Base-by-base conservation (phyloP, 2,329 filamentous ascomycete species). In the Gliomastix tumulicola region DNA sequence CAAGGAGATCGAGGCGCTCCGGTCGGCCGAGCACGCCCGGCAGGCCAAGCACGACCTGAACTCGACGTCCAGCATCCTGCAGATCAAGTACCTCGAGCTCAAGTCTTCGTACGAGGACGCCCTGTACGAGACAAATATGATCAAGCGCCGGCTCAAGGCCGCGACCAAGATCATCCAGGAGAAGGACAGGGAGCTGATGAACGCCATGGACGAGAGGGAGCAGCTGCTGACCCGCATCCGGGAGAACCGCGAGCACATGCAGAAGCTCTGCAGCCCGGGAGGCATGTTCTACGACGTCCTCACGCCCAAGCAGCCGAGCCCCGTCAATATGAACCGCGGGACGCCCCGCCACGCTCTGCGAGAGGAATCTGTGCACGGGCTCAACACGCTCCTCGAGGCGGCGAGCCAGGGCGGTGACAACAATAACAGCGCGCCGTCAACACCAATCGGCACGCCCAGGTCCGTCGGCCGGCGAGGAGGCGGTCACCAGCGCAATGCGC, bases 181-280 rank as follows among this genome's bases (percentile, higher is more conserved):
- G 44, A 83, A 88, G 48, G 83, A 87, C 41, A 82, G 85, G 44
- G 81, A 88, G 50, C 76, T 84, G 15, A 69, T 76, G 7, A 68
- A 69, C 36, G 63, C 94, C n/a, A 59, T 68, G 3, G 87, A 94
- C 49, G 84, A 92, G 52, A 84, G 88, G 38, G 71, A 79, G 27
- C 74, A 86, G 55, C 69, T 96, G 35, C 76, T 89, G 40, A 85
- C 81, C 43, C 82, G 90, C 16, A 94, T 97, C 44, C 79, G 84
- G 30, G 87, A 94, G 56, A 95, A 95, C 53, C 73, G 90, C 43
- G 85, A 94, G 53, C 88, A 94, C 52, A 80, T 94, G 49, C 84
- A 86, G 40, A 74, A 75, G 52, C 75, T 94, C 34, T 82, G 84
- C 50, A 83, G 85, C 48, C 84, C 86, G 3, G 82, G 84, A 12